Evolutionary conservation across 1,284 basidiomycete genomes (phyloP), one percentile per base, ranked within the genome.

Genomic region (Sanghuangporus weigelae): DNA sequence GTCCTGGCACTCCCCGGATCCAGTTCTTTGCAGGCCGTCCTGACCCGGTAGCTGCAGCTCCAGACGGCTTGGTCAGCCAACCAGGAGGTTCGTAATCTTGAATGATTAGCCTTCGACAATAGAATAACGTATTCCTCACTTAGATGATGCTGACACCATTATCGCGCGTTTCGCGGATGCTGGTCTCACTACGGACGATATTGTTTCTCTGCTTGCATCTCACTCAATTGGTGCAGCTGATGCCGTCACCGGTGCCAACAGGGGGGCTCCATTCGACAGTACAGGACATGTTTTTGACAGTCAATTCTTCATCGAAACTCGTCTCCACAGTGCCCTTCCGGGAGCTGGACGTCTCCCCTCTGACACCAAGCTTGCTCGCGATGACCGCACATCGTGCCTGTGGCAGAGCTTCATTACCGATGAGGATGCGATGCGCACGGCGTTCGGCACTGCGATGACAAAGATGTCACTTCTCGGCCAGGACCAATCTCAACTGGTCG

Each of bases 201-300:
- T 78, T 21, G 76, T 81, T 54, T 76, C 76, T 38, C 73, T 80
- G 54, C 73, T 80, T 16, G 73, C 77, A 39, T 75, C 74, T 68
- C 77, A 79, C 69, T 72, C 76, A 7, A 66, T 79, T 58, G 77
- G 76, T 58, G 74, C 76, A 36, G 70, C 72, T 56, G 74, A 76
- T 50, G 69, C 69, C 42, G 66, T 76, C 21, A 72, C 74, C 57
- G 63, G 70, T 12, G 69, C 69, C 39, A 71, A 73, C 63, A 69
- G 67, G 48, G 67, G 75, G 11, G 73, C 76, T 2, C 78, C 78
- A 4, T 75, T 79, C 63, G 77, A 78, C 68, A 75, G 76, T 0
- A 79, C 76, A 5, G 76, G 76, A 0, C 68, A 63, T 7, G 60
- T 71, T n/a, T 76, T 78, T 55, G 76, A 78, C 64, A 74, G 71